Evolutionary conservation across 306 rosid genomes (phyloP).

Genomic region (Hippophae rhamnoides): DNA sequence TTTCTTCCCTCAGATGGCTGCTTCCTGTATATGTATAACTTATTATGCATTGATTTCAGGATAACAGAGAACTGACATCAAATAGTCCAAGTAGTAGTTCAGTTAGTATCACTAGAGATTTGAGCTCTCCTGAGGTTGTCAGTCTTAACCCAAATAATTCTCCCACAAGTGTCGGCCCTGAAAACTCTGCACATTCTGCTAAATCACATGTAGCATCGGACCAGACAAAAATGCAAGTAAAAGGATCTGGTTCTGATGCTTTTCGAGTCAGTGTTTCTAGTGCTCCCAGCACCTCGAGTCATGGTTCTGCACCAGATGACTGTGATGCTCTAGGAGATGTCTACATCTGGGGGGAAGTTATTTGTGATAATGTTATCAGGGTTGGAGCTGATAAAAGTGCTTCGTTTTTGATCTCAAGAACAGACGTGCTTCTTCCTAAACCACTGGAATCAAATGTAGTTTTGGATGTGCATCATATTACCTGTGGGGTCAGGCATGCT

Average conservation of each 20-base stretch:
- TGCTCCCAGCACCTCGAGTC: constrained; percentile 97
- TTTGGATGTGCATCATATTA: constrained; percentile 78
- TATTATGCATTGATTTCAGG: constrained; percentile 58
- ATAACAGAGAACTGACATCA: constrained; percentile 68
- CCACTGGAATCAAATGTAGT: constrained; percentile 77
- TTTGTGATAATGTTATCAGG: constrained; percentile 60
- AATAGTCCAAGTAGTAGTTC: constrained; percentile 77
- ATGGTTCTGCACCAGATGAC: constrained; percentile 93
- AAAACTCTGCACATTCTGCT: constrained; percentile 44
- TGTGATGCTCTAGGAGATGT: constrained; percentile 95
- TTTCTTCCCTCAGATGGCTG: constrained; percentile 14
- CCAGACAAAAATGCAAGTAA: constrained; percentile 79
- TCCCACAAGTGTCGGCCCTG: constrained; percentile 44
- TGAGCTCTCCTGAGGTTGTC: constrained; percentile 67
- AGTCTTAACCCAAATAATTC: constrained; percentile 44
- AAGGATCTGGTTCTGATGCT: constrained; percentile 89
- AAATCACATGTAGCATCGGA: constrained; percentile 69
- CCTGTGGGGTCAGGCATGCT: constrained; percentile 93
- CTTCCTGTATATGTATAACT: constrained; percentile 17
- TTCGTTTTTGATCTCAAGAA: constrained; percentile 46
- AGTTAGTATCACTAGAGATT: constrained; percentile 47
- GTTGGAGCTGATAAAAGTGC: constrained; percentile 60
- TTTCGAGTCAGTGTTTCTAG: constrained; percentile 97
- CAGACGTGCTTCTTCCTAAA: constrained; percentile 86
- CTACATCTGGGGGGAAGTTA: constrained; percentile 92